Evolutionary conservation across 2,329 filamentous ascomycete genomes (phyloP), one percentile per base, ranked within the genome.

Genomic region (Botrytis fragariae): DNA sequence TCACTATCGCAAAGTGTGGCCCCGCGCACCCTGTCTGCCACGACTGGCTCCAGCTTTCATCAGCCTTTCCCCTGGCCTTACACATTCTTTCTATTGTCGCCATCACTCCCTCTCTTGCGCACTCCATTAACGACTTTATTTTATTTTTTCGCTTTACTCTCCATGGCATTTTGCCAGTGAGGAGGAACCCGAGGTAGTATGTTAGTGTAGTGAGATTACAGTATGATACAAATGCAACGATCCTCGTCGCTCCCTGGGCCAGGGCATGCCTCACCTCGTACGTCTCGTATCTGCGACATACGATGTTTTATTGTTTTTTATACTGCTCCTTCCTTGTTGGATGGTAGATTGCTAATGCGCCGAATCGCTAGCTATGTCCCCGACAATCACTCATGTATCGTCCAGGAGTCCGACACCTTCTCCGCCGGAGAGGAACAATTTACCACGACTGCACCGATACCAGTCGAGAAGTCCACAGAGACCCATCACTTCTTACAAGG

Each of bases 321-420:
- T 22, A 20, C n/a, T 59, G 22, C 61, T 37, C 32, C 25, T 25
- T 60, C 25, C 51, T 51, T 51, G 39, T 61, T 18, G 48, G 16
- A 44, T 60, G 72, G 67, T 51, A 62, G 37, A 22, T 57, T 72
- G 35, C 61, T 62, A 69, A 59, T 72, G 61, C 77, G 73, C 75
- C 76, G 42, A 60, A 32, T 65, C 60, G 67, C 48, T 77, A 89
- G 87, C 87, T 81, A 82, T 83, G 72, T 87, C 87, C 74, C 85
- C 87, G 74, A 84, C 86, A 78, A 81, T 84, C 75, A 85, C 86
- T 72, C 84, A 86, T 77, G 81, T 83, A 74, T 84, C 84, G 73
- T 87, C 89, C 74, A 84, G 85, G 81, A 86, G 86, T 78, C 86
- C 88, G 77, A 88, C 85, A 74, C 87, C 88, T 74, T 85, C 87